Conservation (phyloP, 495 filamentous ascomycete species). For the Pseudomonodictys pantanalensis region DNA sequence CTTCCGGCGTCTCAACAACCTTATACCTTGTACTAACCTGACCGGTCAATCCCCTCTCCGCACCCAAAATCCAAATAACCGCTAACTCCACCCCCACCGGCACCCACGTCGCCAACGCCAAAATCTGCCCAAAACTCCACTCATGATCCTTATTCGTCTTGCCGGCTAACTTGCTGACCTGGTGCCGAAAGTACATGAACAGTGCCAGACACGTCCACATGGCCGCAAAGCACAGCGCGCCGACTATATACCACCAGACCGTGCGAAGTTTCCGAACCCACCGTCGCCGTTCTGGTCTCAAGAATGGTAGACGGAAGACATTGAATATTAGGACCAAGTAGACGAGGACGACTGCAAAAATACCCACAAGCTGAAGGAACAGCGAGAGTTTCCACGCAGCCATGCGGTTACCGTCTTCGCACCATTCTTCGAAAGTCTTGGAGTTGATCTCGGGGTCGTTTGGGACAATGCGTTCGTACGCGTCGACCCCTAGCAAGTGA, state of each 20-base stretch:
- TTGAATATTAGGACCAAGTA: not conserved
- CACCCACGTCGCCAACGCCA: not conserved
- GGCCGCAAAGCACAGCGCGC: not conserved
- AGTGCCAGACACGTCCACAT: not conserved
- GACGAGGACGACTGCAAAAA: not conserved
- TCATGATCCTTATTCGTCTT: conserved; percentile 1
- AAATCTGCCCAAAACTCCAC: conserved; percentile 1
- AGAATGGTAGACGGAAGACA: not conserved
- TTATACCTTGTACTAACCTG: no score
- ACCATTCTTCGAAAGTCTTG: no score
- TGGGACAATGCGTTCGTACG: no score
- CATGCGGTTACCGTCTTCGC: no score
- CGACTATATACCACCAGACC: not conserved
- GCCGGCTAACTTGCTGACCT: not conserved
- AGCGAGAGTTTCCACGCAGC: no score
- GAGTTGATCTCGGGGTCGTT: no score
- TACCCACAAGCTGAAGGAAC: no score
- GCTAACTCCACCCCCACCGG: not conserved
- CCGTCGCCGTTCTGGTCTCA: not conserved
- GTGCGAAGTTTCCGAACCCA: not conserved
- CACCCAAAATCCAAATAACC: not conserved
- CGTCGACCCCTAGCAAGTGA: no score
- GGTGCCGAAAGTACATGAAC: not conserved
- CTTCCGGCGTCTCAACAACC: no score
- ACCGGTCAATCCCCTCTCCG: no score